phyloP scores from a whole-genome alignment of 164 flowering plant species.

The Aristolochia contorta region DNA sequence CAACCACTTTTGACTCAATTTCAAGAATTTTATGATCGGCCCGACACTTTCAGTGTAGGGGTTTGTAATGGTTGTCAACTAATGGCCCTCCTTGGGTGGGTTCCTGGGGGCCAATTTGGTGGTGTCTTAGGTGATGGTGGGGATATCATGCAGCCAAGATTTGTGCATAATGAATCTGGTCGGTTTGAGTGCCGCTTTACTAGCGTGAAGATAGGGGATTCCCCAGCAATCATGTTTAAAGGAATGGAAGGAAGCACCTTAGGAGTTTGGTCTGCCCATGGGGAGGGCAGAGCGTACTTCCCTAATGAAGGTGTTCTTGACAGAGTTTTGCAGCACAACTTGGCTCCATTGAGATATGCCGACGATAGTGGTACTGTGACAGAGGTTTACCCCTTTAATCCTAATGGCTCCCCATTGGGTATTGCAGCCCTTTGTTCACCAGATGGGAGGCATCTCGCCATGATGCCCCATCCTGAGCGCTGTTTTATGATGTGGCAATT shows the following conservation, averaged over 20 bases:
- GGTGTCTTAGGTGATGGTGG: constrained; percentile 67
- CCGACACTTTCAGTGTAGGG: constrained; percentile 69
- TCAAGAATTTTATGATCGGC: constrained; percentile 23
- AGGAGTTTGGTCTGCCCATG: constrained; percentile 98
- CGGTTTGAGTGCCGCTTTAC: constrained; percentile 87
- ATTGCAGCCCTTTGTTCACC: constrained; percentile 88
- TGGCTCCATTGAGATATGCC: constrained; percentile 83
- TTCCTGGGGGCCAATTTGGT: constrained; percentile 80
- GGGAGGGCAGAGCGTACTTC: constrained; percentile 94
- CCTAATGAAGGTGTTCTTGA: constrained; percentile 57
- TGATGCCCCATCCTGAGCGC: constrained; percentile 99
- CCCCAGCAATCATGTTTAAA: constrained; percentile 80
- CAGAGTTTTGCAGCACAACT: constrained; percentile 34
- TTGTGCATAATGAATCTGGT: constrained; percentile 85
- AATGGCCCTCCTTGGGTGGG: constrained; percentile 93
- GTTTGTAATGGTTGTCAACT: constrained; percentile 97
- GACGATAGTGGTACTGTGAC: constrained; percentile 75
- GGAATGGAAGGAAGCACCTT: constrained; percentile 92
- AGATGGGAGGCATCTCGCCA: constrained; percentile 90
- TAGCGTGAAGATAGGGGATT: constrained; percentile 69
- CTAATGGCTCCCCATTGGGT: constrained; percentile 89
- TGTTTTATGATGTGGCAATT: constrained; percentile 97
- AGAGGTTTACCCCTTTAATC: constrained; percentile 75
- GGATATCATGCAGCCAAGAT: constrained; percentile 85
- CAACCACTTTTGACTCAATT: constrained; percentile 47